A percentile compares a stretch with the other conserved stretches of the same genome.
Conservation (phyloP, 805 yeast species). For the Lachancea thermotolerans region DNA sequence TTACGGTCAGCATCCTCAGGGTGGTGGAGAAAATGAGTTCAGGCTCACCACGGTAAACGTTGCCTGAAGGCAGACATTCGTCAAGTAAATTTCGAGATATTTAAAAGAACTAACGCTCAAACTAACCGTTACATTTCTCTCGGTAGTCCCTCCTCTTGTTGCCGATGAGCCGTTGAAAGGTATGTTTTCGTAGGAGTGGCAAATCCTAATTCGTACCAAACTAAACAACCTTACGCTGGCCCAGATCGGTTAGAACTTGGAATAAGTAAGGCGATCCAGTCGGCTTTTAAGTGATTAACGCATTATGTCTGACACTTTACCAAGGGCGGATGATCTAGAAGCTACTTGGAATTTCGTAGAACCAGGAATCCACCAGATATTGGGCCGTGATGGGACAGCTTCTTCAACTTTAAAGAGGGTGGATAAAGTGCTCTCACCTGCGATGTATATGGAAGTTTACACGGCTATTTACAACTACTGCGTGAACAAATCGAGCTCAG, state of each 20-base stretch:
- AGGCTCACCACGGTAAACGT: slow-evolving; percentile 13
- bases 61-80: too few species aligned
- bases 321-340: slow-evolving; percentile 53
- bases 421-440: slow-evolving; percentile 55
- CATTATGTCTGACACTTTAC: slow-evolving; percentile 33
- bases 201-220: slow-evolving; percentile 1
- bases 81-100: neutral
- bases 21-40: slow-evolving; percentile 61
- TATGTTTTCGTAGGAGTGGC: slow-evolving; percentile 2
- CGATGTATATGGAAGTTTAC: slow-evolving; percentile 83
- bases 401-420: slow-evolving; percentile 33
- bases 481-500: slow-evolving; percentile 61
- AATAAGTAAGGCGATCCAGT: neutral
- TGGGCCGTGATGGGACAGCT: slow-evolving; percentile 47
- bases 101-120: neutral
- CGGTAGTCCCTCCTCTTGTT: neutral
- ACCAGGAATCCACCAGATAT: slow-evolving; percentile 63
- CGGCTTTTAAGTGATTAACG: neutral
- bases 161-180: slow-evolving; percentile 5
- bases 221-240: neutral
- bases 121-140: slow-evolving; percentile 1
- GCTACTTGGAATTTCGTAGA: slow-evolving; percentile 76
- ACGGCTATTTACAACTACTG: slow-evolving; percentile 92
- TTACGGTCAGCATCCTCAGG: slow-evolving; percentile 73
- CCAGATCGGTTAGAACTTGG: neutral